These are phyloP conservation scores for Butyriboletus loyo DNA, from an alignment of 768 basidiomycete species.

Conservation along the genomic window DNA sequence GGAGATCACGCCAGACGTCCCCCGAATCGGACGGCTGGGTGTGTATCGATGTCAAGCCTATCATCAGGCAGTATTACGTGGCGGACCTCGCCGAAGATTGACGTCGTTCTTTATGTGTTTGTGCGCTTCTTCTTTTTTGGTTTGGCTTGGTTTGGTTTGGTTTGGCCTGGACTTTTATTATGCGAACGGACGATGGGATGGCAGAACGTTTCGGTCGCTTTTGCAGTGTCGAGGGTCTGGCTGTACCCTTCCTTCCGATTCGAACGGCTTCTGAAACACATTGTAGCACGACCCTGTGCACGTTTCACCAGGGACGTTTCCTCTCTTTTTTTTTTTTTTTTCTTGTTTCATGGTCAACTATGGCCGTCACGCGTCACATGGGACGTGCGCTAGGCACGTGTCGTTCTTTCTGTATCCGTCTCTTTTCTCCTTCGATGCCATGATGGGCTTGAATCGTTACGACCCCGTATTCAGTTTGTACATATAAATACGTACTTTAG, in stretches of 20 bases:
- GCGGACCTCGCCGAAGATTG: constrained; percentile 13
- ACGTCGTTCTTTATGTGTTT: background rate
- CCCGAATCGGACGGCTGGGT: constrained; percentile 29
- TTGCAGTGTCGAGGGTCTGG: no score
- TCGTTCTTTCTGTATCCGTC: no score
- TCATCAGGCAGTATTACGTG: constrained; percentile 20
- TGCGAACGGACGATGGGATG: background rate
- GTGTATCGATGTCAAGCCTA: constrained; percentile 27
- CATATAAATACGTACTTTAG: constrained; percentile 6
- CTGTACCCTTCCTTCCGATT: no score
- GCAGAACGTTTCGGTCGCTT: background rate
- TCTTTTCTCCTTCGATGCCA: background rate
- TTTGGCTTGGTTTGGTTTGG: no score
- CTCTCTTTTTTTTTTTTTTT: background rate
- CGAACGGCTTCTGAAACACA: constrained; percentile 3
- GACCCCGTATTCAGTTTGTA: background rate
- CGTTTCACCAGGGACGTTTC: constrained; percentile 1
- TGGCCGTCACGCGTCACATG: background rate
- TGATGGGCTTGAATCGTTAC: background rate
- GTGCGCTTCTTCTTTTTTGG: no score
- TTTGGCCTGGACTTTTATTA: no score
- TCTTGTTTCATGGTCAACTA: background rate
- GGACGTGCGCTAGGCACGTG: constrained; percentile 5
- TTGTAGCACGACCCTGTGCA: background rate
- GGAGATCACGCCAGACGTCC: constrained; percentile 13